Evolutionary conservation across 441 rosid genomes (phyloP), one percentile per base, ranked within the genome.

Genomic region (Arabidopsis lyrata): DNA sequence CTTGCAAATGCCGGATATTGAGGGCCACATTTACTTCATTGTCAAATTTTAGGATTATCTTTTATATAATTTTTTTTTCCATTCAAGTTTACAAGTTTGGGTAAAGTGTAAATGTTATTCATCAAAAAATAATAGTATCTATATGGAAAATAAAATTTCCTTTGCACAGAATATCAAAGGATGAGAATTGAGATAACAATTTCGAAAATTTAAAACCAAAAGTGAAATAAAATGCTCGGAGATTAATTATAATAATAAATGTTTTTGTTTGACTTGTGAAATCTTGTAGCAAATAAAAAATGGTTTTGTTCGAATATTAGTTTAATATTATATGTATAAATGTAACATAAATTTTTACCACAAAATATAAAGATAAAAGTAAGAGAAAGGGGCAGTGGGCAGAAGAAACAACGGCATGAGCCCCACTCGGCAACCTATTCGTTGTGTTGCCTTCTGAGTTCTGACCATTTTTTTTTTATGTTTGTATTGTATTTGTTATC

Each of bases 341-440:
- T 44, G 41, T 57, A 45, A 56, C 47, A 7, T 5, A 44, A 2
- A n/a, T 53, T 53, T 38, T 27, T 1, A 67, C 60, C 45, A 36
- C 8, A n/a, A 47, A 63, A 69, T 1, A 9, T 18, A 3, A 57
- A 5, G 12, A 20, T 11, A 24, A 31, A 1, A 41, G n/a, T 13
- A 27, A 27, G 66, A 58, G 55, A 47, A 65, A 65, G 45, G 16
- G 58, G 35, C 72, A 66, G 67, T 54, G 65, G 42, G 29, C 67
- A 66, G 55, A 41, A 50, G 67, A 50, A 59, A 48, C 68, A 67
- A 74, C 72, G 5, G 67, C 73, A 60, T 74, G 73, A 66, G 63
- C 55, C 73, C 78, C 73, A 74, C 78, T 67, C 66, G 72, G 62
- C 73, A 67, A 67, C 73, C 73, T 67, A 67, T 74, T 74, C 24